Evolutionary conservation across 116 monocot species (phyloP), one percentile per base, ranked within the genome.

Genomic region (Cymodocea nodosa): DNA sequence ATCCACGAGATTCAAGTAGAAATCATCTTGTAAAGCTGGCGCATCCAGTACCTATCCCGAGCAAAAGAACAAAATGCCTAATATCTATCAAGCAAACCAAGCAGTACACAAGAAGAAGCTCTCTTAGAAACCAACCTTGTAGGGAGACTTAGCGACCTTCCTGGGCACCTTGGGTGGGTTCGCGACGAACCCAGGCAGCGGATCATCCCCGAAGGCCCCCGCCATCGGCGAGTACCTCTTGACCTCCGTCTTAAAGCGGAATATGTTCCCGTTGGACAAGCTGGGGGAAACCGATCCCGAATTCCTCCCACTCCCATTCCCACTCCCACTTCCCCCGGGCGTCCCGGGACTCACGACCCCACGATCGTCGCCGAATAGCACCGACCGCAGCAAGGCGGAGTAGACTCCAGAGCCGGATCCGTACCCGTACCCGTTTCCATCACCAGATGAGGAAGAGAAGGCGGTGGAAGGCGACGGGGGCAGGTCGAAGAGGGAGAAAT

Each of bases 1-100:
- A 69, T 99, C 98, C 17, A 99, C 98, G 15, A 99, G 92, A 62
- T 99, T 99, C 71, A 99, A 69, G 69, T 99, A 99, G 78, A 92
- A 99, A 82, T 99, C 98, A 59, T 99, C 98, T 66, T 92, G 92
- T 71, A 99, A 82, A 35, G 86, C 89, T 15, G 92, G 98, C 12
- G 98, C 98, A 81, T 98, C 98, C 14, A 98, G 66, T 19, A 98
- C 98, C 98, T 98, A 51, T 50, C 50, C 25, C 18, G 12, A 15
- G 44, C 6, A 35, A 51, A 6, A 70, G 51, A 16, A 52, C 30
- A 52, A 67, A 58, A 68, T 35, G 17, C 0, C 17, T 36, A 54
- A 54, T 0, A 64, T 35, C 50, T 4, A 25, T 50, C 13, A 59
- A 22, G 20, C 51, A 51, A 63, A 18, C 20, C 39, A 2, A 50